Percentiles rank a stretch among this genome's conserved stretches.
Conservation (phyloP, 495 filamentous ascomycete species). For the Penicillium roqueforti region DNA sequence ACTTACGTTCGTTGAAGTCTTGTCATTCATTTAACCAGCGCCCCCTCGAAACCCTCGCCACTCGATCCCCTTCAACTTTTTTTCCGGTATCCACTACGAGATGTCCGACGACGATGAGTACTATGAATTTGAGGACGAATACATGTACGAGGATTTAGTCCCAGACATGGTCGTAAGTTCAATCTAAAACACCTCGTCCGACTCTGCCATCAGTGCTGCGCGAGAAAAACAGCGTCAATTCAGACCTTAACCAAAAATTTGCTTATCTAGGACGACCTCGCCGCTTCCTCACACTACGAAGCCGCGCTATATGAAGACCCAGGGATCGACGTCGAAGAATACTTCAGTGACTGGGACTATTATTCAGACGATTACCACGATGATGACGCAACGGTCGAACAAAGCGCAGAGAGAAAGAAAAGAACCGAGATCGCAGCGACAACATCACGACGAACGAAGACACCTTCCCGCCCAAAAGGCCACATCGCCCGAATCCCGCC, state of each 20-base stretch:
- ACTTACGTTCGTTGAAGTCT: not conserved
- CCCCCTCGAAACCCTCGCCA: not conserved
- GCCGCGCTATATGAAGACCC: slow-evolving; percentile 41
- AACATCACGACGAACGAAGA: slow-evolving; percentile 13
- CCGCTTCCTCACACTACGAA: slow-evolving; percentile 41
- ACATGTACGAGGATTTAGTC: slow-evolving; percentile 40
- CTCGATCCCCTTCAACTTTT: not conserved
- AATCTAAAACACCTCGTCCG: not conserved
- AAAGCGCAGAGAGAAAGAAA: slow-evolving; percentile 6
- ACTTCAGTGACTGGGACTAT: slow-evolving; percentile 49
- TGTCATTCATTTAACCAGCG: not conserved
- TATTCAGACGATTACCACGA: slow-evolving; percentile 51
- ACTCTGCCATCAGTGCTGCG: not conserved
- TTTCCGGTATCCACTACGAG: slow-evolving; percentile 7
- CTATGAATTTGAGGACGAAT: slow-evolving; percentile 44
- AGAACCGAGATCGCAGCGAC: slow-evolving; percentile 7
- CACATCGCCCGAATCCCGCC: not conserved
- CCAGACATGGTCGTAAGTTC: slow-evolving; percentile 41
- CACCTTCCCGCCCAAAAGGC: not conserved
- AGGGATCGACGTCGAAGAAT: slow-evolving; percentile 38
- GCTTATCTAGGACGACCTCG: slow-evolving; percentile 46
- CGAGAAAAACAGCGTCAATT: not conserved
- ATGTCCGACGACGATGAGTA: slow-evolving; percentile 53
- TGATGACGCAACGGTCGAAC: slow-evolving; percentile 36
- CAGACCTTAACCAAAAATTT: not conserved